phyloP scores from a whole-genome alignment of 805 yeast species.

The Zygoascus tannicola region DNA sequence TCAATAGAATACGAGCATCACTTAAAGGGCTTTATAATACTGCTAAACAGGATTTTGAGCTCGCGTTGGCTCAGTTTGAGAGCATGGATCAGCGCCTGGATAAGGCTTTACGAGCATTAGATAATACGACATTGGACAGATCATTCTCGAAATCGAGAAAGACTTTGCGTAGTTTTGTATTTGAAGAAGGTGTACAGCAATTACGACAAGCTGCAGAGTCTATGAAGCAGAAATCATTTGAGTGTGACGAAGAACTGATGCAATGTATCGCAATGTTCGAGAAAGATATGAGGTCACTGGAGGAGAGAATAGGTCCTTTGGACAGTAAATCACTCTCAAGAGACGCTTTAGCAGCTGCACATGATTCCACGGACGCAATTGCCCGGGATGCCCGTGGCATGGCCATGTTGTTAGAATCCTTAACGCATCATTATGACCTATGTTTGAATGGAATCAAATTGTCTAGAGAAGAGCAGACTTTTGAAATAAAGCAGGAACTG shows the following conservation, averaged over 20 bases:
- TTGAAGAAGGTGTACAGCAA: constrained; percentile 32
- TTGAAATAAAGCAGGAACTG: constrained; percentile 32
- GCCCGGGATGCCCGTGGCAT: constrained; percentile 51
- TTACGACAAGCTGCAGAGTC: constrained; percentile 26
- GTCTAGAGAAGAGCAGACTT: constrained; percentile 24
- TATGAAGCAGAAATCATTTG: constrained; percentile 19
- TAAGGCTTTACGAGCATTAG: constrained; percentile 28
- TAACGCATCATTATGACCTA: constrained; percentile 79
- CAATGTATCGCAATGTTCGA: constrained; percentile 21
- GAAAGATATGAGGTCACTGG: constrained; percentile 7
- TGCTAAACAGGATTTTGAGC: constrained; percentile 15
- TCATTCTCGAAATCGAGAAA: constrained; percentile 17
- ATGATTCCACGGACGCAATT: constrained; percentile 17
- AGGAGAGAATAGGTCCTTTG: constrained; percentile 7
- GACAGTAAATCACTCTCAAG: constrained; percentile 15
- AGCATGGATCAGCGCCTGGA: constrained; percentile 26
- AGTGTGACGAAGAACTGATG: constrained; percentile 8
- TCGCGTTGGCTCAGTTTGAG: constrained; percentile 20
- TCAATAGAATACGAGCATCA: constrained; percentile 27
- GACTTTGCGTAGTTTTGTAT: constrained; percentile 41
- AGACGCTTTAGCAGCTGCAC: constrained; percentile 20
- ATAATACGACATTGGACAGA: constrained; percentile 30
- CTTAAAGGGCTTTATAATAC: constrained; percentile 14
- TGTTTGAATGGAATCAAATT: constrained; percentile 43
- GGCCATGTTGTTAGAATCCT: constrained; percentile 57